These are phyloP conservation scores for Aphanomyces cochlioides DNA, from an alignment of 352 stramenopile species.

Conservation along the genomic window DNA sequence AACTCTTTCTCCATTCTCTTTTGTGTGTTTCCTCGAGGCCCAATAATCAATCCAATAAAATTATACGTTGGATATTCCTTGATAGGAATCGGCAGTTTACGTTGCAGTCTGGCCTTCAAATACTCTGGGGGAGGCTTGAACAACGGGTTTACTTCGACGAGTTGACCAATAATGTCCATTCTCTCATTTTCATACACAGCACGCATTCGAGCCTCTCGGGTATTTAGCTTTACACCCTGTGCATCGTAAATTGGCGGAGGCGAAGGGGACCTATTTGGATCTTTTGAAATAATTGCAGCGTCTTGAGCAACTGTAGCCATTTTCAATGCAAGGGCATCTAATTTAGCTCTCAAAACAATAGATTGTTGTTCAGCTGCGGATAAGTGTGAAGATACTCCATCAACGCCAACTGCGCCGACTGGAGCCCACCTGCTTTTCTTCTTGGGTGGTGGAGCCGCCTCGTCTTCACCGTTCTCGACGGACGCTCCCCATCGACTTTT, in stretches of 20 bases:
- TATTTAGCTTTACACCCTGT: constrained; percentile 96
- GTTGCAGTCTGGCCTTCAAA: constrained; percentile 88
- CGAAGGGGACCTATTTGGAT: constrained; percentile 88
- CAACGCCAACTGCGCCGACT: constrained; percentile 43
- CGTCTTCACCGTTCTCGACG: constrained; percentile 34
- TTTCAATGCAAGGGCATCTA: constrained; percentile 71
- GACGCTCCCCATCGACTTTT: constrained; percentile 2
- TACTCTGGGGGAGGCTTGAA: constrained; percentile 85
- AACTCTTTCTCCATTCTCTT: constrained; percentile 99
- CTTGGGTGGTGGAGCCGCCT: constrained; percentile 30
- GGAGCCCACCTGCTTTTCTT: constrained; percentile 84
- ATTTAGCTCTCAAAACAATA: constrained; percentile 59
- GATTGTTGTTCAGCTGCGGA: constrained; percentile 70
- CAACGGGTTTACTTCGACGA: constrained; percentile 94
- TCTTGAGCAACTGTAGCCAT: constrained; percentile 78
- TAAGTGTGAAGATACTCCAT: constrained; percentile 39
- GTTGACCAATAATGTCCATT: constrained; percentile 91
- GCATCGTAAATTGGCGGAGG: constrained; percentile 94
- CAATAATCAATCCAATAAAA: constrained; percentile 99
- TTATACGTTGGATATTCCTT: constrained; percentile 99
- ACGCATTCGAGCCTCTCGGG: constrained; percentile 92
- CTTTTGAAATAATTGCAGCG: constrained; percentile 70
- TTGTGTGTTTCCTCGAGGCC: constrained; percentile 97
- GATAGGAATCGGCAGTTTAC: constrained; percentile 97
- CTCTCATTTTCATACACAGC: constrained; percentile 87